Conservation (phyloP, 257 asterid species). For the Ehretia macrophylla region DNA sequence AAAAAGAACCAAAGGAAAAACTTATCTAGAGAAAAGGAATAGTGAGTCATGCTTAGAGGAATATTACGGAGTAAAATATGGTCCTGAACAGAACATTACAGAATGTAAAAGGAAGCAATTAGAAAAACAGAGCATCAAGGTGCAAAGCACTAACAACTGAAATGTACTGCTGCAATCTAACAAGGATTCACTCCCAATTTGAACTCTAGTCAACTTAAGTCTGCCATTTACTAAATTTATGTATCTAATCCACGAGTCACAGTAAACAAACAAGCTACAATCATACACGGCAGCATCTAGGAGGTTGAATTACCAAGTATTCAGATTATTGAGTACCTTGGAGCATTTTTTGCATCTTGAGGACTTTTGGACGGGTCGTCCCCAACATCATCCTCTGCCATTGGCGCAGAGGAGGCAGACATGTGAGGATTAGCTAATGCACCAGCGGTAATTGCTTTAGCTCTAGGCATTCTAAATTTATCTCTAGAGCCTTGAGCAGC, state of each 20-base stretch:
- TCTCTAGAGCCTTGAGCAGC: constrained; percentile 35
- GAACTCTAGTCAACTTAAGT: no score
- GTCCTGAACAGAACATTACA: no score
- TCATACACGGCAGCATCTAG: background rate
- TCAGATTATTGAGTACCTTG: constrained; percentile 22
- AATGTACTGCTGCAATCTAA: no score
- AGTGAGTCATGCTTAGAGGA: no score
- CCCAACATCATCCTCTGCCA: constrained; percentile 13
- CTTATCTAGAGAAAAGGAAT: no score
- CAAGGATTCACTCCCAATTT: no score
- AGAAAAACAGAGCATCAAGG: no score
- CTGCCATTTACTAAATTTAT: no score
- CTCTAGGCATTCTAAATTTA: constrained; percentile 17
- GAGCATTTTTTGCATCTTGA: constrained; percentile 13
- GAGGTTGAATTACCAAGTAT: constrained; percentile 4
- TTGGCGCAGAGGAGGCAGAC: constrained; percentile 10
- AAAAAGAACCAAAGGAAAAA: background rate
- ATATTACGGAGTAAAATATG: no score
- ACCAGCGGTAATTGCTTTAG: constrained; percentile 15
- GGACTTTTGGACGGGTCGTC: constrained; percentile 24
- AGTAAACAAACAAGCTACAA: no score
- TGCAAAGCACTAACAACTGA: no score
- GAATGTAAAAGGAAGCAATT: background rate
- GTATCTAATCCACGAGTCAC: no score
- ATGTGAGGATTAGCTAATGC: constrained; percentile 12